phyloP scores from a whole-genome alignment of 176 grass and related monocot genomes.

The Cenchrus purpureus region DNA sequence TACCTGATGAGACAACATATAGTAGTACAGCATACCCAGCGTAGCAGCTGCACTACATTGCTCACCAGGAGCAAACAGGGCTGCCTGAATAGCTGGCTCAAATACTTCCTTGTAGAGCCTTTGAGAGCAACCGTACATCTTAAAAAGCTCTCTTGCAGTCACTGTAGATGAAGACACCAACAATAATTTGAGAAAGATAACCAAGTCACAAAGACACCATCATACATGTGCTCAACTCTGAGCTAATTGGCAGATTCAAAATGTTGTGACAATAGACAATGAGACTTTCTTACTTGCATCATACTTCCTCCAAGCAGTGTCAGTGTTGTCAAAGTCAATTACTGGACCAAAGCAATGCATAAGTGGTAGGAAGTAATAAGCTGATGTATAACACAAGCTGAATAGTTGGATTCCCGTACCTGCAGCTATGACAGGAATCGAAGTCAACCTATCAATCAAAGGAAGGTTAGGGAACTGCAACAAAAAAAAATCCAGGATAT shows the following conservation, averaged over 20 bases:
- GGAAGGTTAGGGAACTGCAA: slow-evolving; percentile 79
- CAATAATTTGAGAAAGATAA: slow-evolving; percentile 19
- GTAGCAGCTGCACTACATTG: slow-evolving; percentile 86
- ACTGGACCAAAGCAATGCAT: slow-evolving; percentile 60
- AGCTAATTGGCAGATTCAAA: slow-evolving; percentile 14
- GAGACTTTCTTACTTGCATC: slow-evolving; percentile 70
- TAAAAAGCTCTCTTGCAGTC: slow-evolving; percentile 87
- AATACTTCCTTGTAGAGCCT: slow-evolving; percentile 71
- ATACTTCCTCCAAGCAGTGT: slow-evolving; percentile 89
- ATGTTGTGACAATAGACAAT: slow-evolving; percentile 14
- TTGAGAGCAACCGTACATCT: slow-evolving; percentile 77
- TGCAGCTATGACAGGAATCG: slow-evolving; percentile 80
- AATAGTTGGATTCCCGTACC: slow-evolving; percentile 52
- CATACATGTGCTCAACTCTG: neutral
- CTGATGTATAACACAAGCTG: slow-evolving; percentile 19
- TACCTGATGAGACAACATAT: slow-evolving; percentile 90
- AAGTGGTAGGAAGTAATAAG: slow-evolving; percentile 43
- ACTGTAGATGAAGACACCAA: slow-evolving; percentile 63
- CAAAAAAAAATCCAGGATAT: slow-evolving; percentile 34
- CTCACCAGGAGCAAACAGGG: slow-evolving; percentile 76
- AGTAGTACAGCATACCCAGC: slow-evolving; percentile 87
- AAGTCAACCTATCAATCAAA: slow-evolving; percentile 80
- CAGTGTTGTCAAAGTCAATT: slow-evolving; percentile 89
- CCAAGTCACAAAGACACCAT: neutral
- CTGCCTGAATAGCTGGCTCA: slow-evolving; percentile 69